These are phyloP conservation scores for Pseudopyrenochaeta lycopersici DNA, from an alignment of 2,329 filamentous ascomycete genomes.

Conservation along the genomic window DNA sequence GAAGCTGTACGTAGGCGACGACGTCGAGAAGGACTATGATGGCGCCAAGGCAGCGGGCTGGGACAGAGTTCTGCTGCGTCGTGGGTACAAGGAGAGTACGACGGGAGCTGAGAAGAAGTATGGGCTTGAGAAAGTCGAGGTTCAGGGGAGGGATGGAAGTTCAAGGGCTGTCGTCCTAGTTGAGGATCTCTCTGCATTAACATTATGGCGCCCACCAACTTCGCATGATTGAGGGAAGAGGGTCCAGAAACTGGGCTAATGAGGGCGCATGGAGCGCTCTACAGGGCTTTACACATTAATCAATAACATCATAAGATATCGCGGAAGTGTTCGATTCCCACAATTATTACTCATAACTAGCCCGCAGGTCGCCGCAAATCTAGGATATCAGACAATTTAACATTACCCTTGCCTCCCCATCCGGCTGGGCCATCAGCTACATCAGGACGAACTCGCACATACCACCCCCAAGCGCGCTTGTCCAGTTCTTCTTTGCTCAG, in stretches of 20 bases:
- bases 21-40: conserved; percentile 60
- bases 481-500: conserved; percentile 74
- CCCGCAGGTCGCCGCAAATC: conserved; percentile 29
- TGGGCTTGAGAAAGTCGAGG: not conserved
- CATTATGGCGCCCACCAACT: not conserved
- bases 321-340: not conserved
- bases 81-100: conserved; percentile 21
- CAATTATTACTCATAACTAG: not conserved
- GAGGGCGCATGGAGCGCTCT: not conserved
- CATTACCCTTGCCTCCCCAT: conserved; percentile 81
- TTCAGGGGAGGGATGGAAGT: not conserved
- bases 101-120: not conserved
- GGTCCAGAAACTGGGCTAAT: too few relatives aligned
- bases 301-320: too few relatives aligned
- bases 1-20: conserved; percentile 65
- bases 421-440: conserved; percentile 77
- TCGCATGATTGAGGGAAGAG: too few relatives aligned
- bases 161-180: not conserved
- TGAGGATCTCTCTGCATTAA: not conserved
- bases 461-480: conserved; percentile 82
- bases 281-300: too few relatives aligned
- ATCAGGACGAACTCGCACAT: conserved; percentile 77
- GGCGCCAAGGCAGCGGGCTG: conserved; percentile 60
- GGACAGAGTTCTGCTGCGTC: conserved; percentile 55
- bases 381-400: conserved; percentile 71